phyloP scores from a whole-genome alignment of 1,284 basidiomycete genomes.

The Mycena sp. region DNA sequence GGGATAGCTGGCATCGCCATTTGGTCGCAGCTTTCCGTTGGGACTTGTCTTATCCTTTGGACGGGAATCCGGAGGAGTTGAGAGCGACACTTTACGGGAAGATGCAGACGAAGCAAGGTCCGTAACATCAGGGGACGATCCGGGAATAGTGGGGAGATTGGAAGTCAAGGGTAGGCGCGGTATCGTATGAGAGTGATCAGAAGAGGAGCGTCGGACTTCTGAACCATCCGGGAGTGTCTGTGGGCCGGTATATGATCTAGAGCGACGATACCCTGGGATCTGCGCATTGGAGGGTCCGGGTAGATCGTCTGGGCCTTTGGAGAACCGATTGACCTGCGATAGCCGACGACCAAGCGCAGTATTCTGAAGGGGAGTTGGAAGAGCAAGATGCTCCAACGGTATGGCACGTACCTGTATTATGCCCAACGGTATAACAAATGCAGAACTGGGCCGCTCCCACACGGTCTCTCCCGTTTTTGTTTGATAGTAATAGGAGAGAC shows the following conservation, averaged over 20 bases:
- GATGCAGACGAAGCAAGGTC: conserved; percentile 58
- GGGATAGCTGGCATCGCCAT: conserved; percentile 35
- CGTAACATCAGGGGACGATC: conserved; percentile 67
- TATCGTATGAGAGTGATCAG: conserved; percentile 48
- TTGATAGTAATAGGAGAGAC: conserved; percentile 92
- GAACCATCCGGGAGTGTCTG: conserved; percentile 23
- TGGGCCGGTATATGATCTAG: conserved; percentile 50
- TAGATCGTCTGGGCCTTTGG: conserved; percentile 41
- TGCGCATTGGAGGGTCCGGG: conserved; percentile 19
- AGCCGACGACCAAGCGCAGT: conserved; percentile 80
- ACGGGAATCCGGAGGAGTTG: conserved; percentile 38
- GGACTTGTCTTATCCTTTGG: conserved; percentile 33
- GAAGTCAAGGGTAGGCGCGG: conserved; percentile 41
- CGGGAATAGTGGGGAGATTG: conserved; percentile 69
- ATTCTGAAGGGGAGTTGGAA: conserved; percentile 57
- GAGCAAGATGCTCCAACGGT: conserved; percentile 3
- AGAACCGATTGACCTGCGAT: conserved; percentile 55
- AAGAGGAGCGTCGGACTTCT: conserved; percentile 51
- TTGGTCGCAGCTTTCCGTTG: conserved; percentile 30
- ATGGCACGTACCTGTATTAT: conserved; percentile 78
- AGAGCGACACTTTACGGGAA: conserved; percentile 45
- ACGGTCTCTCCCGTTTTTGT: conserved; percentile 89
- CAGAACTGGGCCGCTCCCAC: conserved; percentile 84
- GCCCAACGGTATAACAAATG: conserved; percentile 90
- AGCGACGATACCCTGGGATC: conserved; percentile 48